Evolutionary conservation across 768 basidiomycete genomes (phyloP).

Genomic region (Chalciporus pseudorubinellus): DNA sequence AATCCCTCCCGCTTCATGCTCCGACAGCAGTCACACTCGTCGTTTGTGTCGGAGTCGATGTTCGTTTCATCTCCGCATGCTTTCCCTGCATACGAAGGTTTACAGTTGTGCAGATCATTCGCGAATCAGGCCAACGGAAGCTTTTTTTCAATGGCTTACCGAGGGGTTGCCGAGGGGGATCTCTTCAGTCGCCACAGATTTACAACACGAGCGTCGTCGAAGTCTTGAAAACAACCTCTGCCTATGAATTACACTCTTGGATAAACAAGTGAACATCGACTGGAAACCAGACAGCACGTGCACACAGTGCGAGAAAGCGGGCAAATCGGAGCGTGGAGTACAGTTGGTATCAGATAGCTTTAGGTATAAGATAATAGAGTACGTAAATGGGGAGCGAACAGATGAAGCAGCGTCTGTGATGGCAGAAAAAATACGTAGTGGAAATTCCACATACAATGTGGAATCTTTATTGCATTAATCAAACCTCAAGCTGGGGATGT

Average conservation of each 20-base stretch:
- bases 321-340: constrained; percentile 14
- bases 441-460: neutral
- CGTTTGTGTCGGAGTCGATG: constrained; percentile 22
- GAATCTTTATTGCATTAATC: neutral
- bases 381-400: constrained; percentile 18
- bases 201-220: no score
- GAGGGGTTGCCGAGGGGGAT: no score
- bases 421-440: constrained; percentile 1
- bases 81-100: constrained; percentile 15
- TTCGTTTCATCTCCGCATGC: constrained; percentile 28
- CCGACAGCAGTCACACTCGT: neutral
- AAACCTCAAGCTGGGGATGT: neutral
- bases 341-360: constrained; percentile 23
- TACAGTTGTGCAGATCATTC: constrained; percentile 24
- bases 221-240: constrained; percentile 2
- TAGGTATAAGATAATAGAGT: constrained; percentile 33
- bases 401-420: constrained; percentile 17
- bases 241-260: constrained; percentile 10
- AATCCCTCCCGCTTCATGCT: neutral
- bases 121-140: constrained; percentile 21
- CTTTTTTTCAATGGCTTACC: constrained; percentile 8
- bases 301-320: constrained; percentile 2
- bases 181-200: no score
- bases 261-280: constrained; percentile 5
- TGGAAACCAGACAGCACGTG: constrained; percentile 6